Evolutionary conservation across 2,329 filamentous ascomycete species (phyloP).

Genomic region (Aspergillus sp.): DNA sequence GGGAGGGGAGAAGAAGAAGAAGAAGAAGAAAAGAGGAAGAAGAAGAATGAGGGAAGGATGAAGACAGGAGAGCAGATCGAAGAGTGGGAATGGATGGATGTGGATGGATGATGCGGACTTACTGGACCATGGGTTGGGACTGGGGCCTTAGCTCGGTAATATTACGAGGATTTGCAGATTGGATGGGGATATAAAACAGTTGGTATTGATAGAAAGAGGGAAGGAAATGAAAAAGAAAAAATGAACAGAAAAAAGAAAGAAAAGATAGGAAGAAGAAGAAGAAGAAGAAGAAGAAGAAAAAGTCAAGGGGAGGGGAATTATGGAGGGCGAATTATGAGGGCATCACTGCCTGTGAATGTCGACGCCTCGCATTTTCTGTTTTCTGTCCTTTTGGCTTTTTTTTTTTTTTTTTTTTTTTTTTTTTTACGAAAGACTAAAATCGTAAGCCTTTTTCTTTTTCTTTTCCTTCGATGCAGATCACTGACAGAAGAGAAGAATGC

Average conservation of each 20-base stretch:
- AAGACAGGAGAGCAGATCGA: constrained; percentile 3
- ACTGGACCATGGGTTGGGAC: background rate
- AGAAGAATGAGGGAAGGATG: constrained; percentile 2
- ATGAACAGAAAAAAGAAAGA: constrained; percentile 1
- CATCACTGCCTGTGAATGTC: no score
- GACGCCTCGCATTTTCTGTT: no score
- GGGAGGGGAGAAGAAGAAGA: constrained; percentile 5
- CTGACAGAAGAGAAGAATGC: no score
- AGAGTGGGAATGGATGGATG: constrained; percentile 3
- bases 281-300: background rate
- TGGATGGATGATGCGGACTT: background rate
- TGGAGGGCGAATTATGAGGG: no score
- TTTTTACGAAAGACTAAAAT: no score
- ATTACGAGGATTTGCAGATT: background rate
- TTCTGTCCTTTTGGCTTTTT: no score
- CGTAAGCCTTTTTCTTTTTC: no score
- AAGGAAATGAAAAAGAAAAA: constrained; percentile 12
- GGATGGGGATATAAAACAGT: constrained; percentile 1
- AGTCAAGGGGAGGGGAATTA: background rate
- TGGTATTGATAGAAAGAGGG: constrained; percentile 5
- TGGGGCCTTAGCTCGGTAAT: background rate
- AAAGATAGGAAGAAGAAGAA: background rate
- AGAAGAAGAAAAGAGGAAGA: constrained; percentile 5
- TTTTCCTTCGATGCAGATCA: no score
- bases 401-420: no score